Conservation (phyloP, 495 filamentous ascomycete genomes). For the Aspergillus funiculosus region DNA sequence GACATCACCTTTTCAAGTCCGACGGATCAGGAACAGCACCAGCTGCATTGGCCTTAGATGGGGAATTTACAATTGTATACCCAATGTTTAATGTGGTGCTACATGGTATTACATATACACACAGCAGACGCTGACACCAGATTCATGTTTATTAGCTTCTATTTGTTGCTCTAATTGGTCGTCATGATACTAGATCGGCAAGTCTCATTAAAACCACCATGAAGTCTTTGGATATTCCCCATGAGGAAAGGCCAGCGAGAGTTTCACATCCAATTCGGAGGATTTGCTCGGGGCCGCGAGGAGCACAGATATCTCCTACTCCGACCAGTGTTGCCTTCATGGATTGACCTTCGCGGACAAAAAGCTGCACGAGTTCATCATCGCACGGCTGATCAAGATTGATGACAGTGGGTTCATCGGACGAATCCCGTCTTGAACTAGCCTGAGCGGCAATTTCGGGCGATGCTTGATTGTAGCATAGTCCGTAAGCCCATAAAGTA, state of each 20-base stretch:
- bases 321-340: slow-evolving; percentile 46
- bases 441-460: slow-evolving; percentile 7
- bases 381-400: slow-evolving; percentile 49
- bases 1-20: slow-evolving; percentile 12
- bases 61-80: too few species aligned
- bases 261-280: slow-evolving; percentile 40
- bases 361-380: slow-evolving; percentile 50
- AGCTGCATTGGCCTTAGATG: not conserved
- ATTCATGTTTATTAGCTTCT: not conserved
- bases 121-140: not conserved
- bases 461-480: slow-evolving; percentile 22
- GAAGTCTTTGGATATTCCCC: slow-evolving; percentile 35
- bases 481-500: slow-evolving; percentile 49
- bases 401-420: slow-evolving; percentile 32
- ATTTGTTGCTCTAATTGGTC: too few species aligned
- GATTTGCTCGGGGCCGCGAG: slow-evolving; percentile 37
- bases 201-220: slow-evolving; percentile 29
- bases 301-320: slow-evolving; percentile 45
- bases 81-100: too few species aligned
- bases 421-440: slow-evolving; percentile 7
- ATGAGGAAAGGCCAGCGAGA: slow-evolving; percentile 32
- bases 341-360: slow-evolving; percentile 42
- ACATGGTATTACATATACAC: slow-evolving; percentile 1
- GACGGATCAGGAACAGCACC: not conserved
- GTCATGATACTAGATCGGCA: slow-evolving; percentile 20